Percentiles rank a stretch among this genome's conserved stretches.
These are phyloP conservation scores for Pistacia integerrima DNA, from an alignment of 345 rosid species.

Conservation along the genomic window DNA sequence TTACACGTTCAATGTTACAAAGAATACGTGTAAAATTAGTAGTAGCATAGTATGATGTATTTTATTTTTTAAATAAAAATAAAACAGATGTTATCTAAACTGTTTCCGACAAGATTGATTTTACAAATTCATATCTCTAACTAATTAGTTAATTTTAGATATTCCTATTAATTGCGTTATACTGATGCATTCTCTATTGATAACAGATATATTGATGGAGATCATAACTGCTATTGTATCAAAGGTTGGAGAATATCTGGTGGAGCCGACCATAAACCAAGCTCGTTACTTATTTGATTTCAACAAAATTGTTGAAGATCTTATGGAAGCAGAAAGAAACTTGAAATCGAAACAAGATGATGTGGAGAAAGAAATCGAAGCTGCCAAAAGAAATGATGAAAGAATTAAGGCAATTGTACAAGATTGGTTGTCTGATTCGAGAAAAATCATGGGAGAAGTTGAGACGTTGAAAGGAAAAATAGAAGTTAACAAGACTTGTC, in stretches of 20 bases:
- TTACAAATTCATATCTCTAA: too few species aligned
- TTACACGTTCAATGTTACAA: too few species aligned
- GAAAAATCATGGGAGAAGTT: neutral
- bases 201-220: neutral
- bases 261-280: neutral
- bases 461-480: neutral
- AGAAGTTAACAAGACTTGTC: too few species aligned
- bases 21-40: too few species aligned
- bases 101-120: too few species aligned
- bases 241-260: conserved; percentile 1
- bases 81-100: too few species aligned
- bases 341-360: too few species aligned
- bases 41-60: too few species aligned
- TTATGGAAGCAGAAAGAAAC: neutral
- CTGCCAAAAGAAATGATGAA: neutral
- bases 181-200: neutral
- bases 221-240: neutral
- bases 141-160: too few species aligned
- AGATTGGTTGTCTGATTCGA: neutral
- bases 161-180: too few species aligned
- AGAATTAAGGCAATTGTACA: neutral
- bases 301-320: neutral
- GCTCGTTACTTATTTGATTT: neutral
- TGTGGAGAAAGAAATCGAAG: too few species aligned
- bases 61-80: too few species aligned